These are phyloP conservation scores for Colletotrichum sp. DNA, from an alignment of 2,329 filamentous ascomycete species.

Conservation along the genomic window DNA sequence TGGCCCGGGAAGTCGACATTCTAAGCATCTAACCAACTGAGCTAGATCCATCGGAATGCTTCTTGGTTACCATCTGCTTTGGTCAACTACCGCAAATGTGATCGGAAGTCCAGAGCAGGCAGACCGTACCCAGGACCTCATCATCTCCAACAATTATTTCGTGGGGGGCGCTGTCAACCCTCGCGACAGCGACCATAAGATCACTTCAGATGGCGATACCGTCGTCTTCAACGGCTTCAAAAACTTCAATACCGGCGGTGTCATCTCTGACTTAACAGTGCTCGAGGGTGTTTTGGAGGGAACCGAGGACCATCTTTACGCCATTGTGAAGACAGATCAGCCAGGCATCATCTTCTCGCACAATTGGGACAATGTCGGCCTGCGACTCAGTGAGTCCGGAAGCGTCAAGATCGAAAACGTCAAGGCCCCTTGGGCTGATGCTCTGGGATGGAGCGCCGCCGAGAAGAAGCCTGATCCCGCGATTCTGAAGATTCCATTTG, in stretches of 20 bases:
- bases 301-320: conserved; percentile 66
- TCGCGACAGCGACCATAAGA: conserved; percentile 64
- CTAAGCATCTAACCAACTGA: background rate
- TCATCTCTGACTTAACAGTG: conserved; percentile 69
- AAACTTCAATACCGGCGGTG: conserved; percentile 71
- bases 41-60: conserved; percentile 66
- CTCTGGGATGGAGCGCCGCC: conserved; percentile 61
- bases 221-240: conserved; percentile 68
- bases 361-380: conserved; percentile 70
- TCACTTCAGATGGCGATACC: conserved; percentile 57
- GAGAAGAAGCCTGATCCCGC: conserved; percentile 55
- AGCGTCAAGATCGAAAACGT: conserved; percentile 65
- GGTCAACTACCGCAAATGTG: conserved; percentile 65
- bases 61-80: conserved; percentile 68
- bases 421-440: conserved; percentile 62
- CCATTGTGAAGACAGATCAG: conserved; percentile 62
- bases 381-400: conserved; percentile 68
- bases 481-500: conserved; percentile 58
- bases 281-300: conserved; percentile 66
- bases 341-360: conserved; percentile 61
- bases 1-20: background rate
- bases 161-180: conserved; percentile 71
- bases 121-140: conserved; percentile 59
- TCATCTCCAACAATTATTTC: conserved; percentile 69
- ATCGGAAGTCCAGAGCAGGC: conserved; percentile 66